A percentile compares a stretch with the other conserved stretches of the same genome.
Evolutionary conservation across 441 rosid genomes (phyloP).

Genomic region (Populus trichocarpa): DNA sequence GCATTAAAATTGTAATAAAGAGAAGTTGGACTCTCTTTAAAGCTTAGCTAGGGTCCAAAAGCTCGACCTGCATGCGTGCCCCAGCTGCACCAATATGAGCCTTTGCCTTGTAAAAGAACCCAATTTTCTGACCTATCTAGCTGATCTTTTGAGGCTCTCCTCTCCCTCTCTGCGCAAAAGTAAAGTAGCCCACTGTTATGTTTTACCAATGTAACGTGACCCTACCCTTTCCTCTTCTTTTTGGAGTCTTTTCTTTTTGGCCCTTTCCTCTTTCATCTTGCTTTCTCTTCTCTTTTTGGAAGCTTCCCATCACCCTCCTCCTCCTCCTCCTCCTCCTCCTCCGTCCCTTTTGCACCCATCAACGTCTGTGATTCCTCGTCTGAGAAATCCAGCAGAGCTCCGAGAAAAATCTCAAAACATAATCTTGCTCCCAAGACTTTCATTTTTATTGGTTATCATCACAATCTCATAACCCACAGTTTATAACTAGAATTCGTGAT

Average conservation of each 20-base stretch:
- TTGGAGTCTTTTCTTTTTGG: conserved; percentile 21
- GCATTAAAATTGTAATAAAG: background rate
- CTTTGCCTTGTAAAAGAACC: conserved; percentile 22
- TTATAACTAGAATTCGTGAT: background rate
- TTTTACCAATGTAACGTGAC: conserved; percentile 4
- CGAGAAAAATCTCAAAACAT: background rate
- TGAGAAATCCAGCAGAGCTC: background rate
- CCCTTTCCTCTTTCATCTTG: conserved; percentile 1
- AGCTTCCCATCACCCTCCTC: conserved; percentile 35
- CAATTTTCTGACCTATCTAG: conserved; percentile 12
- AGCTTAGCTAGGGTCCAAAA: conserved; percentile 18
- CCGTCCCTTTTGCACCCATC: background rate
- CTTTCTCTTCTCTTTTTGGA: conserved; percentile 36
- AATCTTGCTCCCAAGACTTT: no score
- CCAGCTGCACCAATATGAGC: conserved; percentile 8
- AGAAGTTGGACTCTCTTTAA: background rate
- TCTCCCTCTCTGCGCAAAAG: conserved; percentile 9
- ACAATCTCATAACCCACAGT: no score
- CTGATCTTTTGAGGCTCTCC: conserved; percentile 16
- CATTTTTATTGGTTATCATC: no score
- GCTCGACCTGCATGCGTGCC: conserved; percentile 27
- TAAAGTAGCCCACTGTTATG: conserved; percentile 12
- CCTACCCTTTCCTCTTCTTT: conserved; percentile 22
- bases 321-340: conserved; percentile 6
- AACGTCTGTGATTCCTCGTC: background rate